Base-by-base conservation (phyloP, 768 basidiomycete genomes). In the Clavaria fumosa region DNA sequence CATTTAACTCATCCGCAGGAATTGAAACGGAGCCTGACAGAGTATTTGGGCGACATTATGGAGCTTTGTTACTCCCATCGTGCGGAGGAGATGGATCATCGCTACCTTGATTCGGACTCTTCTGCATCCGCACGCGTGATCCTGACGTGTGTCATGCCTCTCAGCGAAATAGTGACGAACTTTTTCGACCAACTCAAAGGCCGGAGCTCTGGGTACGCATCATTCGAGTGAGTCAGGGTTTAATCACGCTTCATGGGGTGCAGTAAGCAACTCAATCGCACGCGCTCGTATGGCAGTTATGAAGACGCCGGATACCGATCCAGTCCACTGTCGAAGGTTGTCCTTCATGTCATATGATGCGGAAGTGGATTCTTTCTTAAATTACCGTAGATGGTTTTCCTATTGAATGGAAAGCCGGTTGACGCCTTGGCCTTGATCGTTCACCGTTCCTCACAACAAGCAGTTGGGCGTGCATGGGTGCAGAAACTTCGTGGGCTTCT, bases 161-260 rank as follows among this genome's bases (percentile, higher is more conserved):
- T 97, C 45, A 79, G 78, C 50, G 88, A 93, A 56, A 84, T 97
- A 39, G 88, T 97, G 2, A 86, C 84, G 2, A 76, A 89, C 56
- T 97, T 99, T 55, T 97, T 95, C 53, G 84, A 91, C 53, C 75
- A 83, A 50, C 68, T 99, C 38, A 99, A 99, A 59, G 80, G 86
- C 50, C 72, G 88, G 37, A 85, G 82, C 50, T 89, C 81, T 7
- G 90, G 86, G 6, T 90, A 82, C 52, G 85, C 85, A 12, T 86
- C 82, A 52, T 91, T 91, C 53, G 88, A 90, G 83, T 89, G 44
- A 47, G 78, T 66, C n/a, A n/a, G n/a, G 38, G 14, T 35, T 24
- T 37, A 7, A 39, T 31, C 31, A 21, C 32, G n/a, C 30, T 12
- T 12, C 14, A 14, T 41, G n/a, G 2, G 18, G 15, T 17, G 15